Base-by-base conservation (phyloP, 2,329 filamentous ascomycete species). In the Calycina marina region DNA sequence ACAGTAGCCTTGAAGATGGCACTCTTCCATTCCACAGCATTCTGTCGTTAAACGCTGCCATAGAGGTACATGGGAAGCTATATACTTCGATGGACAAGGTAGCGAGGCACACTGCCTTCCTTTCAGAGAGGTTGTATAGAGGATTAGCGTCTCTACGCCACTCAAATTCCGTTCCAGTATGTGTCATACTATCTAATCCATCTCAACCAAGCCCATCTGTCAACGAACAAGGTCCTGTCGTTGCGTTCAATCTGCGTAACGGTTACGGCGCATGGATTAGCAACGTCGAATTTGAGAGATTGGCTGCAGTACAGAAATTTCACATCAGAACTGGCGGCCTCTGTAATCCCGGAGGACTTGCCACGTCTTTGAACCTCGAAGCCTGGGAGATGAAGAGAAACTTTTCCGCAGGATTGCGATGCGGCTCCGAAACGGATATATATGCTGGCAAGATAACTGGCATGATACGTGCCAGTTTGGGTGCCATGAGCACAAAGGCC, bases 11-110 rank as follows among this genome's bases (percentile, higher is more conserved):
- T 2, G 88, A 98, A 54, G 88, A 98, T 52, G 90, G 88, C 1
- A 94, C 88, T 0, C 54, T 94, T 4, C 84, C 88, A 0, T 77
- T 94, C 34, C 90, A 96, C 54, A 93, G 60, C 50, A 94, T 98
- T 41, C 63, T 93, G 34, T 88, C 86, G 2, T 60, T 93, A 5
- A 77, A 78, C 42, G 62, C 70, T 10, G 88, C 86, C 1, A 63
- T 96, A 43, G 61, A 71, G 15, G 63, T 73, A 0, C 83, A 94
- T 47, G 41, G 56, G 28, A 62, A 63, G 13, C 57, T 94, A 0
- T 96, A 80, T 49, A 72, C 71, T 3, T 72, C 72, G 1, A 82
- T 93, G 67, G 56, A 62, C 1, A 61, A 62, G 15, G 63, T 94
- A 16, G 74, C 79, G 5, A 61, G 60, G 1, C 88, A 98, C 53